phyloP scores from a whole-genome alignment of 306 rosid species.

The Betula pendula region DNA sequence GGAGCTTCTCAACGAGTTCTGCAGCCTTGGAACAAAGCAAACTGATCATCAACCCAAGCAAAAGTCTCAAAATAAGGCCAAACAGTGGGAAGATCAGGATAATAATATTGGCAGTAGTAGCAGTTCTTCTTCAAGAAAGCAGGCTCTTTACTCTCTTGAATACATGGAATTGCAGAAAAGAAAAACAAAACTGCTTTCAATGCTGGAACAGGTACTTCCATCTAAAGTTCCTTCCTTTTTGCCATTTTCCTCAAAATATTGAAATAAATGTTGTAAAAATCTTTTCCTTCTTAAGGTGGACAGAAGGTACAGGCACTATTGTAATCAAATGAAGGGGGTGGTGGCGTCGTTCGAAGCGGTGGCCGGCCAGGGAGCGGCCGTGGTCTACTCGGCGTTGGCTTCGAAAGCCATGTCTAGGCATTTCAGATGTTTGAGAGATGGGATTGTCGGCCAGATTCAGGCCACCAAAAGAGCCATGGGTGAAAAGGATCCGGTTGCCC shows the following conservation, averaged over 20 bases:
- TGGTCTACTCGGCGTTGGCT: slow-evolving; percentile 83
- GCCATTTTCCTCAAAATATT: slow-evolving; percentile 14
- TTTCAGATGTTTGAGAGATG: slow-evolving; percentile 79
- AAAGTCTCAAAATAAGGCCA: slow-evolving; percentile 47
- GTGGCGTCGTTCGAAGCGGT: slow-evolving; percentile 74
- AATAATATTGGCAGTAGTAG: slow-evolving; percentile 13
- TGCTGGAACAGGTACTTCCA: slow-evolving; percentile 92
- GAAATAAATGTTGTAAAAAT: neutral
- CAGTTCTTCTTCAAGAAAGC: slow-evolving; percentile 59
- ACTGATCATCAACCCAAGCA: slow-evolving; percentile 30
- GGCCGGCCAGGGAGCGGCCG: slow-evolving; percentile 76
- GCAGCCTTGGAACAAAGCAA: slow-evolving; percentile 66
- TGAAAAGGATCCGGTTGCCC: slow-evolving; percentile 73
- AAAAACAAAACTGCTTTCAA: slow-evolving; percentile 78
- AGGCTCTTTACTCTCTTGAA: slow-evolving; percentile 61
- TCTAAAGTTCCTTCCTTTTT: slow-evolving; percentile 14
- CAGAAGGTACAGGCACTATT: slow-evolving; percentile 84
- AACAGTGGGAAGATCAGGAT: slow-evolving; percentile 57
- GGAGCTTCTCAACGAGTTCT: slow-evolving; percentile 79
- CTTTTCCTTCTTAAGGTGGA: slow-evolving; percentile 58
- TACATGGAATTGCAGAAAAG: slow-evolving; percentile 85
- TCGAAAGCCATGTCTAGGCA: slow-evolving; percentile 91
- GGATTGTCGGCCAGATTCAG: slow-evolving; percentile 61
- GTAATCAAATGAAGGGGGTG: slow-evolving; percentile 86
- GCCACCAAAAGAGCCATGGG: slow-evolving; percentile 71